Evolutionary conservation across 23 red algal genomes (phyloP).

Genomic region (Gracilariopsis chorda): DNA sequence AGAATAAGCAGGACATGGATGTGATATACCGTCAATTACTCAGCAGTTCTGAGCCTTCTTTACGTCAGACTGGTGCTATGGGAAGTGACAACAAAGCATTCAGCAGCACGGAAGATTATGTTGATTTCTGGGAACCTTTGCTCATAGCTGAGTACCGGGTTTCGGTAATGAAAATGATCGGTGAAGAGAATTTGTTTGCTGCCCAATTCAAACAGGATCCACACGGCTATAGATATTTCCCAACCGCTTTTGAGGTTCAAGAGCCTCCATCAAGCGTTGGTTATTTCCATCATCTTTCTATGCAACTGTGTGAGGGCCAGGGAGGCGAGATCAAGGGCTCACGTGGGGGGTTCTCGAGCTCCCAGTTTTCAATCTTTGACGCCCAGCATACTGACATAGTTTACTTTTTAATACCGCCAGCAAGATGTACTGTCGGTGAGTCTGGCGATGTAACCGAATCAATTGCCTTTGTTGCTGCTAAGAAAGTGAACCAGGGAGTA

Average conservation of each 20-base stretch:
- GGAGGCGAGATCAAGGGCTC: neutral
- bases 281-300: constrained; percentile 15
- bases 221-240: constrained; percentile 5
- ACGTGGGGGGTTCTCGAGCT: neutral
- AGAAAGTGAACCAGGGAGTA: constrained; percentile 9
- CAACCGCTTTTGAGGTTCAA: constrained; percentile 25
- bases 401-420: constrained; percentile 26
- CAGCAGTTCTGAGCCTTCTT: neutral
- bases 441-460: neutral
- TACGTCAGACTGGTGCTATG: neutral
- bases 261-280: constrained; percentile 23
- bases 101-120: constrained; percentile 10
- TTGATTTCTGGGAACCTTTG: constrained; percentile 64
- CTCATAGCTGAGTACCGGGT: constrained; percentile 37
- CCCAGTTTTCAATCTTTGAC: constrained; percentile 10
- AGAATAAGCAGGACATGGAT: neutral
- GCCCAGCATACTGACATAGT: constrained; percentile 14
- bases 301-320: neutral
- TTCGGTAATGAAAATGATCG: constrained; percentile 6
- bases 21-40: neutral
- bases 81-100: neutral
- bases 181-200: constrained; percentile 37
- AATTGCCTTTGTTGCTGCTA: constrained; percentile 7
- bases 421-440: neutral
- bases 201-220: neutral